phyloP scores from a whole-genome alignment of 139 green algal genomes.

The Nannochloris sp. region DNA sequence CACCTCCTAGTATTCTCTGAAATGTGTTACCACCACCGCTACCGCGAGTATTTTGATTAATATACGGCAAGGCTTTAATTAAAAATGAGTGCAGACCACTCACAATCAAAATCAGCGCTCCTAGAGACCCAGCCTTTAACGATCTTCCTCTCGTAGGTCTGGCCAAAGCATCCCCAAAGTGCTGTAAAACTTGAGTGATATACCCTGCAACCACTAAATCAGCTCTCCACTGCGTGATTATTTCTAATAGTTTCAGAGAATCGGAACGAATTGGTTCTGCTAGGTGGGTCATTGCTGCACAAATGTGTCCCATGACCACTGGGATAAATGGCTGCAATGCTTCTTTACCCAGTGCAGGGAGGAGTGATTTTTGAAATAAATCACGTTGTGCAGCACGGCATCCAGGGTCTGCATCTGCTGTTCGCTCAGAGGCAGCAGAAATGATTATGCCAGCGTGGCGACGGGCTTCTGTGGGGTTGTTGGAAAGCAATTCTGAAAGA shows the following conservation, averaged over 20 bases:
- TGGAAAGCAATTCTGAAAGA: constrained; percentile 54
- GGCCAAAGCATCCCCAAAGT: constrained; percentile 57
- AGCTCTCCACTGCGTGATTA: constrained; percentile 51
- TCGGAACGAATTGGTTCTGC: constrained; percentile 30
- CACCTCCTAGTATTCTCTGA: no score
- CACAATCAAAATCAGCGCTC: constrained; percentile 33
- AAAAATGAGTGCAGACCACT: constrained; percentile 10
- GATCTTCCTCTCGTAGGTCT: constrained; percentile 31
- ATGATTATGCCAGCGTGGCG: constrained; percentile 23
- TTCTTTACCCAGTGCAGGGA: constrained; percentile 39
- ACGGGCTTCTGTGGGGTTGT: constrained; percentile 46
- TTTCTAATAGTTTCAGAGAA: constrained; percentile 51
- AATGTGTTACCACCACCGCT: no score
- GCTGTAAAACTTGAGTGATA: constrained; percentile 38
- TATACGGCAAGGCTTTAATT: not conserved
- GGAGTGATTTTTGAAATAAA: constrained; percentile 32
- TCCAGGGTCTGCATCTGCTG: constrained; percentile 43
- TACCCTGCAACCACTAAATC: constrained; percentile 34
- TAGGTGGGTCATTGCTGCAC: constrained; percentile 58
- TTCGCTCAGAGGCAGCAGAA: constrained; percentile 30
- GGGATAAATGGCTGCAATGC: constrained; percentile 67
- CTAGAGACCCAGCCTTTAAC: constrained; percentile 48
- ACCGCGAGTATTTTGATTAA: not conserved
- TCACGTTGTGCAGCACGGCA: constrained; percentile 45
- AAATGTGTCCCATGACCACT: constrained; percentile 72